A percentile compares a stretch with the other conserved stretches of the same genome.
Evolutionary conservation across 2,329 filamentous ascomycete species (phyloP).

Genomic region (Bimuria novae-zelandiae): DNA sequence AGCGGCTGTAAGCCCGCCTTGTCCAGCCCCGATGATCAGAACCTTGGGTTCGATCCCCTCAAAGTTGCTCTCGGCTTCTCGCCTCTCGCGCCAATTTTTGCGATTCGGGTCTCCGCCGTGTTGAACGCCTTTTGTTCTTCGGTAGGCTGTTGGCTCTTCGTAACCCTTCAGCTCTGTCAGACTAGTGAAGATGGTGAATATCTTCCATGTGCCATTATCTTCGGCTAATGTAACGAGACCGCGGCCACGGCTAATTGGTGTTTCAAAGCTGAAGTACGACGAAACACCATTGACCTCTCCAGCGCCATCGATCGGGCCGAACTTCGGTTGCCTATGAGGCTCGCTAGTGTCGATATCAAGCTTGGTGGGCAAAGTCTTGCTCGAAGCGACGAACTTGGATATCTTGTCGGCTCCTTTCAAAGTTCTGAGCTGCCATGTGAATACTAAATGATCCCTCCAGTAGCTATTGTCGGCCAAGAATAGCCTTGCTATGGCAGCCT

Average conservation of each 20-base stretch:
- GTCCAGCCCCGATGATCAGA: slow-evolving; percentile 47
- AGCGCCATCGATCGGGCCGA: slow-evolving; percentile 34
- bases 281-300: slow-evolving; percentile 36
- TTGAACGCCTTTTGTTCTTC: slow-evolving; percentile 34
- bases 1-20: slow-evolving; percentile 51
- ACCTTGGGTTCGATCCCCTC: slow-evolving; percentile 33
- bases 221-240: slow-evolving; percentile 44
- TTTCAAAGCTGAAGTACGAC: slow-evolving; percentile 38
- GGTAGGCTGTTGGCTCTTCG: slow-evolving; percentile 33
- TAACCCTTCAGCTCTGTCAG: slow-evolving; percentile 45
- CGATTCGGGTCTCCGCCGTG: slow-evolving; percentile 33
- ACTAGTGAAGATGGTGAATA: slow-evolving; percentile 47
- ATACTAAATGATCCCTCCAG: slow-evolving; percentile 63
- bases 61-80: slow-evolving; percentile 33
- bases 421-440: slow-evolving; percentile 62
- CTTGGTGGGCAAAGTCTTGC: slow-evolving; percentile 38
- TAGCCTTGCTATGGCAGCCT: slow-evolving; percentile 39
- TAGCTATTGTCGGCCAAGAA: slow-evolving; percentile 58
- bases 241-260: slow-evolving; percentile 33
- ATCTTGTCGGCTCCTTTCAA: slow-evolving; percentile 51
- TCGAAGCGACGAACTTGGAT: slow-evolving; percentile 44
- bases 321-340: slow-evolving; percentile 24
- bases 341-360: slow-evolving; percentile 37
- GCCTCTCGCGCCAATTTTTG: slow-evolving; percentile 38
- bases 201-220: slow-evolving; percentile 42